These are phyloP conservation scores for Ceratocystis destructans DNA, from an alignment of 2,329 filamentous ascomycete species.

Conservation along the genomic window DNA sequence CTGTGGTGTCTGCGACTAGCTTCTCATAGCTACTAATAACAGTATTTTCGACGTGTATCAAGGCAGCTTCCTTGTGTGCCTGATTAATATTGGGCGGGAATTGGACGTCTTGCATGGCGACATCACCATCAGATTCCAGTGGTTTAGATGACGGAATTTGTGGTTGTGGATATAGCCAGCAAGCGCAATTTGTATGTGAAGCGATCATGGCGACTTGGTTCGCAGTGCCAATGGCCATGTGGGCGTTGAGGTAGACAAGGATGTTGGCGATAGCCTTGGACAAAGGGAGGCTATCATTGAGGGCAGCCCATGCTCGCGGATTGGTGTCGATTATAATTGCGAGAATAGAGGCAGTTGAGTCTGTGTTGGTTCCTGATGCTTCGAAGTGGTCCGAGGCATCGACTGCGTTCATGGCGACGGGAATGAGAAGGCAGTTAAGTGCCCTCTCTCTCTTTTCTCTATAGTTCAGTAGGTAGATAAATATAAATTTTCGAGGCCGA, in stretches of 20 bases:
- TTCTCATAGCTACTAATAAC: conserved; percentile 59
- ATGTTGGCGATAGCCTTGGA: conserved; percentile 75
- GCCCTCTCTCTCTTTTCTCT: too few species aligned
- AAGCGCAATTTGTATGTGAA: conserved; percentile 70
- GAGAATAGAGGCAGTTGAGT: conserved; percentile 60
- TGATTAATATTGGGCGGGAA: conserved; percentile 30
- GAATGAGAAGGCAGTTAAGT: not conserved
- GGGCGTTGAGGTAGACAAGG: conserved; percentile 92
- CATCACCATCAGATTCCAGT: conserved; percentile 34
- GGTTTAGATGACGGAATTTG: conserved; percentile 24
- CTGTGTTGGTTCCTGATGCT: conserved; percentile 27
- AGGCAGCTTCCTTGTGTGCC: conserved; percentile 88
- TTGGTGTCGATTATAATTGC: conserved; percentile 93
- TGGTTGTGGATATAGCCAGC: conserved; percentile 69
- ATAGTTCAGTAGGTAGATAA: too few species aligned
- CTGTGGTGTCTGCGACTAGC: conserved; percentile 57
- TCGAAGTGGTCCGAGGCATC: conserved; percentile 50
- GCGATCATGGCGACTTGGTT: conserved; percentile 90
- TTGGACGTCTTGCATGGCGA: conserved; percentile 42
- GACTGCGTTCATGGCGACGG: conserved; percentile 36
- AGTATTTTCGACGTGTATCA: conserved; percentile 71
- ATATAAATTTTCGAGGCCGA: too few species aligned
- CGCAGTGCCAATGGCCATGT: conserved; percentile 82
- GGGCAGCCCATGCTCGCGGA: conserved; percentile 78
- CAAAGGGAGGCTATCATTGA: conserved; percentile 61